Base-by-base conservation (phyloP, 208 protist species). In the Crithidia brevicula region DNA sequence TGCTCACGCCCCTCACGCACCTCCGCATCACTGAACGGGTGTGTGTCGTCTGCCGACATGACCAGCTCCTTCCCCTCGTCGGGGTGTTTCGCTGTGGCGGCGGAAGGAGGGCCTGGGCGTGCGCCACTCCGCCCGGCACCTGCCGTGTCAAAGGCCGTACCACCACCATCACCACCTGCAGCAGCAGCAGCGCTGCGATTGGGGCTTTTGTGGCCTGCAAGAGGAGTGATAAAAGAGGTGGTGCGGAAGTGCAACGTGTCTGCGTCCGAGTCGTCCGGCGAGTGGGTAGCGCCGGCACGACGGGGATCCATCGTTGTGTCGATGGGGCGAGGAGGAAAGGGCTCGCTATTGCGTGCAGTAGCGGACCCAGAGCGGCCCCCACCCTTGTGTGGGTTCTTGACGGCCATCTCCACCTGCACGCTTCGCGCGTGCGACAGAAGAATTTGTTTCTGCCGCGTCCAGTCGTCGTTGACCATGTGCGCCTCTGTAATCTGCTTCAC, bases 391-490 rank as follows among this genome's bases (percentile, higher is more conserved):
- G 62, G 62, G 25, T 59, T 22, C 62, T 68, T 68, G 11, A 68
- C 62, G 20, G 62, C 62, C 52, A 89, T 83, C 70, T 89, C 83
- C 3, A 88, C 59, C 67, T 80, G 72, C 36, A 92, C 83, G 56
- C 80, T 89, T 22, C 67, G 57, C 13, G 83, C 83, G 64, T 92
- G 83, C n/a, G 73, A 77, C 6, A 78, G 63, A 59, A 89, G 67
- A 27, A 92, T 78, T 23, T 81, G 71, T 61, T 86, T 84, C 62
- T 93, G 87, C 46, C 84, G 70, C 51, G 74, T 61, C 87, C 87
- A 93, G 61, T 93, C 87, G 70, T 93, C 83, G 42, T 93, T 90
- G 23, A 89, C 82, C 8, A 92, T 65, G 59, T 89, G 78, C 38
- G 79, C 42, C 47, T 43, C 49, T 69, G 83, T 91, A 33, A 88